These are phyloP conservation scores for Paraconiothyrium sp. DNA, from an alignment of 2,329 filamentous ascomycete genomes.

Conservation along the genomic window DNA sequence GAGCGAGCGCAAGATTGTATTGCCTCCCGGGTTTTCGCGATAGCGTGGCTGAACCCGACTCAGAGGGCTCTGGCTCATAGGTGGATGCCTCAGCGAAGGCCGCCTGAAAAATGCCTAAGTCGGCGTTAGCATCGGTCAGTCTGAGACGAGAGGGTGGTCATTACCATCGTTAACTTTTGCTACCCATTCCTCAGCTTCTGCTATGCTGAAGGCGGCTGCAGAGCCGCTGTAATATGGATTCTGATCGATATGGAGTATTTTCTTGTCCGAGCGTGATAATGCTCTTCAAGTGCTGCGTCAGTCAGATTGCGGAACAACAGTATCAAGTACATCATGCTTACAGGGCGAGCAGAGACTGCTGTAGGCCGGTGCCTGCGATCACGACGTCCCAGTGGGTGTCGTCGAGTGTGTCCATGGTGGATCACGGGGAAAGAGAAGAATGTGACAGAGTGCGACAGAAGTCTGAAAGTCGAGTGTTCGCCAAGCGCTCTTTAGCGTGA, in stretches of 20 bases:
- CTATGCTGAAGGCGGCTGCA: slow-evolving; percentile 85
- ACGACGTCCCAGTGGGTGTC: slow-evolving; percentile 62
- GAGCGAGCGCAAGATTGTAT: slow-evolving; percentile 85
- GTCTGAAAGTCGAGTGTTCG: slow-evolving; percentile 24
- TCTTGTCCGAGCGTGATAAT: slow-evolving; percentile 90
- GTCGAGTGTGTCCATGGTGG: slow-evolving; percentile 60
- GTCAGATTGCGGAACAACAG: slow-evolving; percentile 66
- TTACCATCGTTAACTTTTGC: slow-evolving; percentile 53
- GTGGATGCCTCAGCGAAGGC: slow-evolving; percentile 47
- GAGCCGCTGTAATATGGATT: slow-evolving; percentile 88
- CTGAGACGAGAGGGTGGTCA: not conserved
- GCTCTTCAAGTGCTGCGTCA: slow-evolving; percentile 79
- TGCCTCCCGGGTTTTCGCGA: slow-evolving; percentile 72
- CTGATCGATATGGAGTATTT: slow-evolving; percentile 86
- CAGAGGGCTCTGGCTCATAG: slow-evolving; percentile 31
- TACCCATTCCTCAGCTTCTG: slow-evolving; percentile 82
- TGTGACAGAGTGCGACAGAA: slow-evolving; percentile 31
- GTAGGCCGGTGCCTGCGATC: slow-evolving; percentile 62
- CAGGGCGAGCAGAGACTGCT: slow-evolving; percentile 64
- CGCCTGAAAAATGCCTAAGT: slow-evolving; percentile 27
- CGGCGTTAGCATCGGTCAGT: slow-evolving; percentile 18
- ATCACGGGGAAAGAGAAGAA: slow-evolving; percentile 24
- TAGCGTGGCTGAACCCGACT: slow-evolving; percentile 14
- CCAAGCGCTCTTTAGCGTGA: slow-evolving; percentile 31
- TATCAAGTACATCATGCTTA: slow-evolving; percentile 48